Evolutionary conservation across 495 filamentous ascomycete genomes (phyloP).

Genomic region (Neurospora discreta): DNA sequence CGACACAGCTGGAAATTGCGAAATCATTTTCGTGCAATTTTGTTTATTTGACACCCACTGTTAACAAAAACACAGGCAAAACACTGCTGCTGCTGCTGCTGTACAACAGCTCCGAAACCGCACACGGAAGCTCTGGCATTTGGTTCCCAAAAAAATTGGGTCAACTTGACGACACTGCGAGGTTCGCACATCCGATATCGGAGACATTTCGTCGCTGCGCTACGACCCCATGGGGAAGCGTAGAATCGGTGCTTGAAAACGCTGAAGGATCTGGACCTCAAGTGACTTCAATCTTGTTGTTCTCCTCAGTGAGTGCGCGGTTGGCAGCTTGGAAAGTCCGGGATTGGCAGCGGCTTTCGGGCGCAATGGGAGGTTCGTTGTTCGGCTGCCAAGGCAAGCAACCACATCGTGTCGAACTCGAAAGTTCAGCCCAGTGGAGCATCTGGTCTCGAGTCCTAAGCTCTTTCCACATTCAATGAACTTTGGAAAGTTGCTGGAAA

Average conservation of each 20-base stretch:
- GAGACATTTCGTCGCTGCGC: background rate
- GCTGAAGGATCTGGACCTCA: background rate
- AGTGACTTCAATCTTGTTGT: background rate
- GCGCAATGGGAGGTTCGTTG: background rate
- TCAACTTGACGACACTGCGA: background rate
- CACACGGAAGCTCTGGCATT: background rate
- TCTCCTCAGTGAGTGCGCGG: background rate
- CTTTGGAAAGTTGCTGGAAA: background rate
- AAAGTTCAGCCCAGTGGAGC: background rate
- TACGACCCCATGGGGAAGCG: background rate
- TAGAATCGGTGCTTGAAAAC: background rate
- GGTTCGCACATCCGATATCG: background rate
- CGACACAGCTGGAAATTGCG: background rate
- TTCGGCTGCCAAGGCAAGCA: background rate
- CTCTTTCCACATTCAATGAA: background rate
- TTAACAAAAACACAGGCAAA: background rate
- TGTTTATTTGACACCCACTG: background rate
- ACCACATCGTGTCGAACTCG: background rate
- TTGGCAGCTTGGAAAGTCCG: background rate
- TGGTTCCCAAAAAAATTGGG: background rate
- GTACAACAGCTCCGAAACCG: background rate
- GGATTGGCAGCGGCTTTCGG: background rate
- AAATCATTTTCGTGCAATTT: background rate
- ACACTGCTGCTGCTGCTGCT: background rate
- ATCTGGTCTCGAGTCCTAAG: background rate